Evolutionary conservation across 352 stramenopile genomes (phyloP).

Genomic region (Aphanomyces invadans): DNA sequence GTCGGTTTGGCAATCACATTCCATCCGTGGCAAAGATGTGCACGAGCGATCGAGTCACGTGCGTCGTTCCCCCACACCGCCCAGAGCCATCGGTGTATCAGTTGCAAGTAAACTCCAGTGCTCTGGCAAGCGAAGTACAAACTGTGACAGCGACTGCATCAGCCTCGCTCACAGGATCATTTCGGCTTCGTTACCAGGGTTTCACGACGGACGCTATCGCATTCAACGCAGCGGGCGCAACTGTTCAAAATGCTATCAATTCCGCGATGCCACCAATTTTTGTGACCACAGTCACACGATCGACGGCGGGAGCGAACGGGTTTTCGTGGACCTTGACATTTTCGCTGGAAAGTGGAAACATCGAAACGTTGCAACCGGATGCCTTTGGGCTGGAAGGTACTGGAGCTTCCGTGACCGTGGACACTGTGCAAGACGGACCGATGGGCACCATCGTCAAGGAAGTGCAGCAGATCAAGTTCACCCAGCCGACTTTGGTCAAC

Average conservation of each 20-base stretch:
- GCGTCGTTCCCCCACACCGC: background rate
- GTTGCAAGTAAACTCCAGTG: slow-evolving; percentile 13
- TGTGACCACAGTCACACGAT: slow-evolving; percentile 3
- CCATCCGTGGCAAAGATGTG: background rate
- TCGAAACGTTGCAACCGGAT: background rate
- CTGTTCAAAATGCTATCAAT: background rate
- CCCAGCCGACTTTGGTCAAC: background rate
- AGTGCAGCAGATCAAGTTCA: slow-evolving; percentile 4
- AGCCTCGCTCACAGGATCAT: background rate
- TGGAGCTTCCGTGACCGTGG: background rate
- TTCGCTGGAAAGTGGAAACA: slow-evolving; percentile 15
- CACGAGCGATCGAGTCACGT: background rate
- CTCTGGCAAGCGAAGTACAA: slow-evolving; percentile 6
- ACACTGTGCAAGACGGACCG: slow-evolving; percentile 5
- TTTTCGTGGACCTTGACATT: slow-evolving; percentile 21
- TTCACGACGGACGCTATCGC: background rate
- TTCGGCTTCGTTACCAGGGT: background rate
- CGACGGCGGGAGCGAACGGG: background rate
- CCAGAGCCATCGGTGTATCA: slow-evolving; percentile 14
- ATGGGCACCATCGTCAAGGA: background rate
- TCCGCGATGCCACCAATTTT: background rate
- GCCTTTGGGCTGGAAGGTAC: background rate
- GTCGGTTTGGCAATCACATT: slow-evolving; percentile 13
- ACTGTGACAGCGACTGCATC: background rate
- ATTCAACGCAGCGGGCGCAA: background rate